Conservation (phyloP, 2,329 filamentous ascomycete species). For the Neofusicoccum sp. region DNA sequence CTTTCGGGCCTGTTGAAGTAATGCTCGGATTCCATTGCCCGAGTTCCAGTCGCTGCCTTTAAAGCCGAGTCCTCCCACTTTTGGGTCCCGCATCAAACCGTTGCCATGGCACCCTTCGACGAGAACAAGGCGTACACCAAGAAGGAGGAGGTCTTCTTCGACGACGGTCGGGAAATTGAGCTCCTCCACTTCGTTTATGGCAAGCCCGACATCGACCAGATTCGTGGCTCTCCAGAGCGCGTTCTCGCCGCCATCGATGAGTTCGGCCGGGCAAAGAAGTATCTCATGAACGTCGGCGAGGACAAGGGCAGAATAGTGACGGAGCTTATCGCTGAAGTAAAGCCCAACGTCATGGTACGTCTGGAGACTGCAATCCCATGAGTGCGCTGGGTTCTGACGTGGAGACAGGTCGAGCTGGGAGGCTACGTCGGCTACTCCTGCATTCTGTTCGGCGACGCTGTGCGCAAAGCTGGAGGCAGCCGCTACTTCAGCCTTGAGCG, state of each 20-base stretch:
- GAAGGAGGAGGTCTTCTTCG: constrained; percentile 52
- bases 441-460: constrained; percentile 70
- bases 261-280: constrained; percentile 66
- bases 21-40: constrained; percentile 18
- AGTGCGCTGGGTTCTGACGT: constrained; percentile 23
- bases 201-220: constrained; percentile 62
- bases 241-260: constrained; percentile 73
- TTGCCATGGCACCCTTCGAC: constrained; percentile 37
- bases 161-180: constrained; percentile 75
- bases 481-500: constrained; percentile 73
- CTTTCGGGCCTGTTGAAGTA: neutral
- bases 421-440: constrained; percentile 83
- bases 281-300: constrained; percentile 79
- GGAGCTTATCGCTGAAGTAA: constrained; percentile 66
- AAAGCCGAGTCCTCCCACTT: neutral
- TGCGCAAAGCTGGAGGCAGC: constrained; percentile 64
- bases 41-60: neutral
- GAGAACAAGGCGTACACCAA: constrained; percentile 51
- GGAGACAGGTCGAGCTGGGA: constrained; percentile 66
- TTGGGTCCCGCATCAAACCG: neutral
- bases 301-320: constrained; percentile 73
- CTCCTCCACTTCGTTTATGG: constrained; percentile 70
- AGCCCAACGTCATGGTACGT: constrained; percentile 65
- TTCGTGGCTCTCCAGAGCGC: constrained; percentile 65
- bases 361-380: neutral